Evolutionary conservation across 495 filamentous ascomycete genomes (phyloP), one percentile per base, ranked within the genome.

Genomic region (Jackrogersella multiformis): DNA sequence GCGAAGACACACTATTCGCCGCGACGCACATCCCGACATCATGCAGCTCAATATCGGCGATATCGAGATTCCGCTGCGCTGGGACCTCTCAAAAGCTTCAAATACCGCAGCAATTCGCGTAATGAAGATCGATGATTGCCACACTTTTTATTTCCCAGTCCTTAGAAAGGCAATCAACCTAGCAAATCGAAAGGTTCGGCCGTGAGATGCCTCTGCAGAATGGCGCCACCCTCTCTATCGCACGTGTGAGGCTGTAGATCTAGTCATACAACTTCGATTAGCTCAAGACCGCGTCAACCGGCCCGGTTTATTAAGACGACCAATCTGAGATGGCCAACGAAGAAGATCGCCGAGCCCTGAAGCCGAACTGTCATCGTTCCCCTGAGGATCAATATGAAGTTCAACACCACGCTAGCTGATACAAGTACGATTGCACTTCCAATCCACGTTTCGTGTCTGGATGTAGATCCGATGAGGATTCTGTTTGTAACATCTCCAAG

Each of bases 251-350:
- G 63, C 58, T 63, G 32, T 59, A 71, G 59, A 67, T 67, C 63
- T 63, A 38, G 61, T 73, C 58, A 67, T 55, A 56, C 56, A 26
- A 30, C 56, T 28, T 32, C 60, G 61, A 68, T 46, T 65, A 53
- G 34, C 51, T 62, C 38, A 57, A 26, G 34, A 58, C 32, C 57
- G 44, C 60, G 66, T 60, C 34, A 53, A 67, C 39, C 61, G 58
- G 57, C 66, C 59, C 60, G 72, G 67, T 67, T 36, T 63, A 28
- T 69, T 68, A 65, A 59, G 30, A 61, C 46, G 36, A 44, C 74
- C 57, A 78, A 65, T 67, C 60, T 56, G n/a, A 68, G 61, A 8
- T 44, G 44, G 56, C 64, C 70, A 58, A 65, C 73, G n/a, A 57
- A 56, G 51, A 71, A 15, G 44, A 73, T 67, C 44, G 46, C 53